Base-by-base conservation (phyloP, 1,284 basidiomycete species). In the Papiliotrema flavescens region DNA sequence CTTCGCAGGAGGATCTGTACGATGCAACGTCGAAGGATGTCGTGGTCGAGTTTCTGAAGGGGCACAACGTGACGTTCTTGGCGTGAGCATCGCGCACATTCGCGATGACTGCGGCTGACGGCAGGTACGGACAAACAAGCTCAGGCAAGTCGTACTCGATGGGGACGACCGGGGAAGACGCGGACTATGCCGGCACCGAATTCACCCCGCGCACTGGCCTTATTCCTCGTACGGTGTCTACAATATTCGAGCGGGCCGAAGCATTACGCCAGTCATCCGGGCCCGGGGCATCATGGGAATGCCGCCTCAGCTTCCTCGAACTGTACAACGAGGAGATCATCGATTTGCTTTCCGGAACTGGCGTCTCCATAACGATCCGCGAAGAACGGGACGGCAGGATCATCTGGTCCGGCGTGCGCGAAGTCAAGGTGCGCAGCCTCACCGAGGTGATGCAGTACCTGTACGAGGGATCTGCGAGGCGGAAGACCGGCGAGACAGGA, bases 271-370 rank as follows among this genome's bases (percentile, higher is more conserved):
- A 86, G 61, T 85, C 89, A 62, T 84, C 88, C 39, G 86, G 83
- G 28, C 80, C 80, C 54, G 76, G 84, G 42, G 88, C 90, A 83
- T 83, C 81, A 61, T 65, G 69, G 73, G 67, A 78, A 65, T 73
- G 69, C 56, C 65, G 67, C 23, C 55, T 93, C 79, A 76, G 85
- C 39, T 97, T 94, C 79, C 87, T 98, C 66, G 95, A 98, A 80
- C 85, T 98, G 57, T 98, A 98, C 80, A 98, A 98, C 76, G 95
- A 98, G 79, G 91, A 95, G 79, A 83, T 95, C 55, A 89, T 95
- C 69, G 91, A 95, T 78, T 80, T 95, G 55, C 80, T 96, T 47
- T 85, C 84, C 54, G 79, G 85, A 66, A 85, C 66, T 9, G 64
- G 85, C 55, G 85, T 89, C 44, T 88, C 90, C 63, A 93, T 98